These are phyloP conservation scores for Globisporangium radiosum DNA, from an alignment of 352 stramenopile genomes.

Conservation along the genomic window DNA sequence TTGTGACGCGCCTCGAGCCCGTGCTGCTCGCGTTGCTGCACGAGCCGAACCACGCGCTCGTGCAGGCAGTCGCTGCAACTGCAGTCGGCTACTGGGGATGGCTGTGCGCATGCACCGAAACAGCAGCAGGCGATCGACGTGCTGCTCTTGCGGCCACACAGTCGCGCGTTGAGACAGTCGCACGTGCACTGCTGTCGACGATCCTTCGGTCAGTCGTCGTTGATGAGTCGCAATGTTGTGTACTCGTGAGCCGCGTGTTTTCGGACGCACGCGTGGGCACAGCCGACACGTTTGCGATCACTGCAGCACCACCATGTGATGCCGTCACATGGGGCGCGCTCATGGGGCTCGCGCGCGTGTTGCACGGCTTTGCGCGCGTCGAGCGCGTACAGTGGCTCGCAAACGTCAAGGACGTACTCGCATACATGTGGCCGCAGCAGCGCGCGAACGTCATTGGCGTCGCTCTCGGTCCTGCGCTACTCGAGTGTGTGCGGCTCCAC, in stretches of 20 bases:
- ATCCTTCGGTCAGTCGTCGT: background rate
- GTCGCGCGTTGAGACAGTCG: constrained; percentile 4
- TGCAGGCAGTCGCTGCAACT: background rate
- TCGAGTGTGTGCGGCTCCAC: constrained; percentile 31
- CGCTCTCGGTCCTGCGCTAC: constrained; percentile 29
- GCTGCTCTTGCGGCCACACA: background rate
- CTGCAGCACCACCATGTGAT: background rate
- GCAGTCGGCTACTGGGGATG: constrained; percentile 3
- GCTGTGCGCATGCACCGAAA: background rate
- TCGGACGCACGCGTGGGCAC: background rate
- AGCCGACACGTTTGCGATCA: background rate
- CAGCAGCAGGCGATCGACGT: background rate
- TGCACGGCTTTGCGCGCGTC: constrained; percentile 22
- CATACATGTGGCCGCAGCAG: constrained; percentile 16
- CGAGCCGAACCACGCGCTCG: constrained; percentile 3
- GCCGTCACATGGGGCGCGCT: constrained; percentile 27
- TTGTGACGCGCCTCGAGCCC: constrained; percentile 19
- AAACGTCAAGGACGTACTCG: constrained; percentile 30
- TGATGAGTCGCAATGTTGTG: background rate
- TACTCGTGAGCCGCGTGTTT: constrained; percentile 1
- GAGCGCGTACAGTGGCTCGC: constrained; percentile 33
- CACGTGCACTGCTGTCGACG: background rate
- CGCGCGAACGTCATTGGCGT: constrained; percentile 18
- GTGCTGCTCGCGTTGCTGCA: constrained; percentile 21
- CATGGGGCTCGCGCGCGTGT: constrained; percentile 26